Percentiles rank a stretch among this genome's conserved stretches.
Evolutionary conservation across 352 stramenopile species (phyloP).

Genomic region (Phytophthora sojae): DNA sequence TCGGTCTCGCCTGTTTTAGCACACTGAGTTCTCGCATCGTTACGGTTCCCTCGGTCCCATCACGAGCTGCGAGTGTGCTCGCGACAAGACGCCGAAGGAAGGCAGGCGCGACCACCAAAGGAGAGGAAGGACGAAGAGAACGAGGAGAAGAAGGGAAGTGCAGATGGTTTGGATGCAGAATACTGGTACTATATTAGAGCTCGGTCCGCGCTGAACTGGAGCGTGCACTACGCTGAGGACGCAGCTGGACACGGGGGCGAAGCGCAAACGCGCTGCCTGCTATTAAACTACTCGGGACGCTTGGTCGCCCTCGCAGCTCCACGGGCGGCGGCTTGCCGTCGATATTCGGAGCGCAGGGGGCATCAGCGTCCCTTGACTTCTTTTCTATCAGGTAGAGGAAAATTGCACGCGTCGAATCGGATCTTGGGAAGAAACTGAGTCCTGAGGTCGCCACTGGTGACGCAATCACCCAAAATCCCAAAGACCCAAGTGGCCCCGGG

Average conservation of each 20-base stretch:
- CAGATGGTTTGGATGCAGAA: slow-evolving; percentile 35
- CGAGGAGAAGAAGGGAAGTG: background rate
- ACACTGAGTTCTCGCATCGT: slow-evolving; percentile 15
- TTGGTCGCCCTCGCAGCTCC: slow-evolving; percentile 4
- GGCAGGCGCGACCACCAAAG: background rate
- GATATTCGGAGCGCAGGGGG: slow-evolving; percentile 10
- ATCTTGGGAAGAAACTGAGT: background rate
- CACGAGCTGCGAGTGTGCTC: background rate
- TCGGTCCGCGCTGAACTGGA: slow-evolving; percentile 31
- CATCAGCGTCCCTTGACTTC: slow-evolving; percentile 19
- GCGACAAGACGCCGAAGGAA: slow-evolving; percentile 9
- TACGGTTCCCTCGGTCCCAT: slow-evolving; percentile 16
- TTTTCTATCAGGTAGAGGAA: slow-evolving; percentile 32
- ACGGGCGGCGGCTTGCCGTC: slow-evolving; percentile 1
- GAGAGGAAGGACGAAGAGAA: background rate
- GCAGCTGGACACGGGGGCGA: slow-evolving; percentile 13
- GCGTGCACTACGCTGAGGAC: slow-evolving; percentile 46
- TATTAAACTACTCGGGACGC: slow-evolving; percentile 35
- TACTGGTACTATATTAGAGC: slow-evolving; percentile 36
- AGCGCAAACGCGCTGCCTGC: slow-evolving; percentile 13
- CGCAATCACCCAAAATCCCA: slow-evolving; percentile 14
- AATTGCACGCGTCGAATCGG: slow-evolving; percentile 8
- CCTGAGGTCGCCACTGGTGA: background rate
- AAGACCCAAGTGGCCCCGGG: slow-evolving; percentile 14
- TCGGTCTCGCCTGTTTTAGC: slow-evolving; percentile 34